These are phyloP conservation scores for Crucibulum laeve DNA, from an alignment of 768 basidiomycete species.

Conservation along the genomic window DNA sequence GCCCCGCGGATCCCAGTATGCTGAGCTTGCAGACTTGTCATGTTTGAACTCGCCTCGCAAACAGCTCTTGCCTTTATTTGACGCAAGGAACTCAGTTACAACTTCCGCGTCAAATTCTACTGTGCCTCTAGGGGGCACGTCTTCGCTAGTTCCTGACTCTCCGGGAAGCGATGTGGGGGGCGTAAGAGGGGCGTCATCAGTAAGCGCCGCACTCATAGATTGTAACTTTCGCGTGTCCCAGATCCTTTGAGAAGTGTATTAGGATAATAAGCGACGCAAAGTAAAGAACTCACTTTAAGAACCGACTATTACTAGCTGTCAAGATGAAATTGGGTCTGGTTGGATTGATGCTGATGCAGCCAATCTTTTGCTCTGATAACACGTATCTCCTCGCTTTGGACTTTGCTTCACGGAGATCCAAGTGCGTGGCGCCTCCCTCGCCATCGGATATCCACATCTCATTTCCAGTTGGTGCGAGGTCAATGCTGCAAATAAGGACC, in stretches of 20 bases:
- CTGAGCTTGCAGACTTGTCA: slow-evolving; percentile 75
- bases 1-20: slow-evolving; percentile 83
- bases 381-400: slow-evolving; percentile 56
- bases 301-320: slow-evolving; percentile 73
- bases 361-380: slow-evolving; percentile 71
- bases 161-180: slow-evolving; percentile 23
- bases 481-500: slow-evolving; percentile 64
- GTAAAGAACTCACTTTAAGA: slow-evolving; percentile 50
- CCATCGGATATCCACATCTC: slow-evolving; percentile 86
- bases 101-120: slow-evolving; percentile 34
- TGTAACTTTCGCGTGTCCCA: slow-evolving; percentile 76
- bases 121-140: not conserved
- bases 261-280: not conserved
- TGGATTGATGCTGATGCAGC: slow-evolving; percentile 77
- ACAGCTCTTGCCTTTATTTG: slow-evolving; percentile 47
- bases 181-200: slow-evolving; percentile 19
- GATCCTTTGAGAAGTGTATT: slow-evolving; percentile 38
- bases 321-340: slow-evolving; percentile 59
- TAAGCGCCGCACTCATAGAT: slow-evolving; percentile 31
- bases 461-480: slow-evolving; percentile 60
- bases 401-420: slow-evolving; percentile 67
- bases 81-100: slow-evolving; percentile 44
- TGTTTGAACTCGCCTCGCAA: slow-evolving; percentile 67
- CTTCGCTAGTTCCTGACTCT: slow-evolving; percentile 6
- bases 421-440: slow-evolving; percentile 65